Evolutionary conservation across 129 eudicot species (phyloP), one percentile per base, ranked within the genome.

Genomic region (Artemisia argyi): DNA sequence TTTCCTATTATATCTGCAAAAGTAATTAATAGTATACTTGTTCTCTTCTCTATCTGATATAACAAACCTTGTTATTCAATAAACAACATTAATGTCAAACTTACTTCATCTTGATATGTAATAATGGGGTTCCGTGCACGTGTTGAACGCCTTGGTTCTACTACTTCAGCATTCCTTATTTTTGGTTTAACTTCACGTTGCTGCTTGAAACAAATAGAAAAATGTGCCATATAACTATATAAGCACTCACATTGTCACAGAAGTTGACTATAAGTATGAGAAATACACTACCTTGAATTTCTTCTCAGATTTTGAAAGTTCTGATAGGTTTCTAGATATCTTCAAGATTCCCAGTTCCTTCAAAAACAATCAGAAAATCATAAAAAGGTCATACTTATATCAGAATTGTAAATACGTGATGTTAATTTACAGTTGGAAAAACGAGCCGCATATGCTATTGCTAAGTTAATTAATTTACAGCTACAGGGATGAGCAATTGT

Each of bases 71-170:
- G 15, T 30, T 1, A 61, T 20, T n/a, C 7, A 68, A 13, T 73
- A 18, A 28, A 54, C 28, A 57, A 57, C 18, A 42, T 55, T 52
- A 60, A 52, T 11, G 66, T 11, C 62, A 18, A 64, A 77, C 91
- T 85, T 74, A 87, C 95, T n/a, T 87, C 95, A 61, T 91, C 97
- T 57, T 79, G 83, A 63, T 91, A 87, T 46, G 89, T 72, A 56
- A 84, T 52, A 69, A 88, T 81, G 28, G 78, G 82, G 47, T 79
- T 91, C 54, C 91, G 89, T 39, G 79, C 88, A 69, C 97, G 91
- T 30, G 95, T 81, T 71, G 97, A 91, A 16, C 97, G 95, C 74
- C 97, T 91, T 77, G 86, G 91, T 80, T 87, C 97, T 62, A 69
- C 47, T 17, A 55, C 6, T 67, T 30, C 16, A 51, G 61, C 39